A percentile compares a stretch with the other conserved stretches of the same genome.
phyloP scores from a whole-genome alignment of 805 yeast genomes.

The Candida coleopterorum region DNA sequence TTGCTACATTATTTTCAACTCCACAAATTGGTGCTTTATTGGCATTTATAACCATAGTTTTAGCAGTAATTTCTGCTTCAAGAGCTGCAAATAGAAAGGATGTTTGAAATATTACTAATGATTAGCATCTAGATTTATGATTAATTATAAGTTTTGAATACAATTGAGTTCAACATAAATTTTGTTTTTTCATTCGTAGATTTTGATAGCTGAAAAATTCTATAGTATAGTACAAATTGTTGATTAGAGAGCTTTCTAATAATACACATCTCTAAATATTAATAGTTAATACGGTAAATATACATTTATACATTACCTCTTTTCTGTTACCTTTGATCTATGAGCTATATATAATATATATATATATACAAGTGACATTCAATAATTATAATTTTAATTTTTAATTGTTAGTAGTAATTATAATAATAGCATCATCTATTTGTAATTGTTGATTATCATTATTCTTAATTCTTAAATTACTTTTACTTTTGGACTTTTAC shows the following conservation, averaged over 20 bases:
- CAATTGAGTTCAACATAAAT: neutral
- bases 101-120: neutral
- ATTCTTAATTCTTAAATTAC: no score
- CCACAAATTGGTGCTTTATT: neutral
- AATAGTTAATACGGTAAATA: neutral
- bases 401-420: no score
- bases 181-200: no score
- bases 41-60: neutral
- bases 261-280: no score
- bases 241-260: no score
- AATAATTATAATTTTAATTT: no score
- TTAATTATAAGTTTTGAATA: neutral
- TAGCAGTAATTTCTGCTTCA: neutral
- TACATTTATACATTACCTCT: neutral
- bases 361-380: no score
- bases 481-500: no score
- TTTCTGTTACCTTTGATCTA: neutral
- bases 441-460: no score
- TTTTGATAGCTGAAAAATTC: neutral
- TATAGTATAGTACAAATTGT: neutral
- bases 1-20: neutral
- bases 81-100: neutral
- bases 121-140: neutral
- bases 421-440: no score
- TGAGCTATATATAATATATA: no score